These are phyloP conservation scores for Kluyveromyces aestuarii DNA, from an alignment of 805 yeast genomes.

Conservation along the genomic window DNA sequence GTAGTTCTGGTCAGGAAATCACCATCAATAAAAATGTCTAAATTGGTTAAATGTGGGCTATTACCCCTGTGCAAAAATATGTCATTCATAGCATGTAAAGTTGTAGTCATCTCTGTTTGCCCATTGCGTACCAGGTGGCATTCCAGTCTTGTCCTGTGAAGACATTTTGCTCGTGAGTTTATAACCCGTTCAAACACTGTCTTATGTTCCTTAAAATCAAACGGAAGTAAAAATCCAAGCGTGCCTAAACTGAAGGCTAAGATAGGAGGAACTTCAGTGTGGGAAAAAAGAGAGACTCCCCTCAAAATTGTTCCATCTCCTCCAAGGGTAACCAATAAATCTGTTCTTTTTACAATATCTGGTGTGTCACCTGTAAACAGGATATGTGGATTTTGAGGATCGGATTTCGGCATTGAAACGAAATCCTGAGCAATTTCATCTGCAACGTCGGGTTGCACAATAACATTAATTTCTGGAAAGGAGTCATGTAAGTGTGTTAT, in stretches of 20 bases:
- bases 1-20: conserved; percentile 81
- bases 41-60: conserved; percentile 72
- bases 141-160: conserved; percentile 71
- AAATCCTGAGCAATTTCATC: conserved; percentile 45
- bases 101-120: conserved; percentile 8
- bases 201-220: conserved; percentile 56
- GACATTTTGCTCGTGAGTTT: conserved; percentile 56
- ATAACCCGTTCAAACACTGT: conserved; percentile 59
- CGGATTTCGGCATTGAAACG: conserved; percentile 17
- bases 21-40: conserved; percentile 81
- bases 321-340: conserved; percentile 79
- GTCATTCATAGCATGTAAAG: conserved; percentile 80
- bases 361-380: conserved; percentile 50
- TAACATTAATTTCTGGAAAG: conserved; percentile 66
- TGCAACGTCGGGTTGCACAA: conserved; percentile 67
- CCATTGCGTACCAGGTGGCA: conserved; percentile 50
- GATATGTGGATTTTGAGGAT: conserved; percentile 28
- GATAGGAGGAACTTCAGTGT: conserved; percentile 75
- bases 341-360: conserved; percentile 60
- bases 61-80: conserved; percentile 81
- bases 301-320: conserved; percentile 92
- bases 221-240: conserved; percentile 80
- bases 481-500: conserved; percentile 48
- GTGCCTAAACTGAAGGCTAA: conserved; percentile 86
- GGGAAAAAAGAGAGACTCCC: conserved; percentile 71